Evolutionary conservation across 2,329 filamentous ascomycete species (phyloP).

Genomic region (Cladophialophora yegresii): DNA sequence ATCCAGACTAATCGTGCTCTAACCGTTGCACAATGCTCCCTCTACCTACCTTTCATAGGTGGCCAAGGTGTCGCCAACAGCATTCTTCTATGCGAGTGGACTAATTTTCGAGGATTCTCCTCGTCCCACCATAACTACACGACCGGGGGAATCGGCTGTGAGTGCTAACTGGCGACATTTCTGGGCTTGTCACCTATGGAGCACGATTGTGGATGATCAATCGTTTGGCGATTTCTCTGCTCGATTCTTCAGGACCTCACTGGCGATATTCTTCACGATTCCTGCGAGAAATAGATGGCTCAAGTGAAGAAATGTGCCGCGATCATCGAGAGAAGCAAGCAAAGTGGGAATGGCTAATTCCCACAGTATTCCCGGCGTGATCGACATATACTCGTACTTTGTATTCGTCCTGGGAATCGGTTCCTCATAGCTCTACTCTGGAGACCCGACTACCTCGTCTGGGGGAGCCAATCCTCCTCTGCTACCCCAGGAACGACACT

Average conservation of each 20-base stretch:
- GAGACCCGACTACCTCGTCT: background rate
- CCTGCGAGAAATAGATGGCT: background rate
- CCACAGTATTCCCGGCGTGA: background rate
- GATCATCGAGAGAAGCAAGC: background rate
- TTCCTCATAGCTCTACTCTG: background rate
- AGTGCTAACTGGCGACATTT: background rate
- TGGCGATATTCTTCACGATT: background rate
- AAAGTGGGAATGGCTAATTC: background rate
- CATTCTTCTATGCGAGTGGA: background rate
- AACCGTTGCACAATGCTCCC: conserved; percentile 1
- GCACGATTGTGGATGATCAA: background rate
- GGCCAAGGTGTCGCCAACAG: background rate
- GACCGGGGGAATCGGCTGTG: background rate
- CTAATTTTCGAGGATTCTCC: background rate
- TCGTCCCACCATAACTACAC: background rate
- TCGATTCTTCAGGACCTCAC: background rate
- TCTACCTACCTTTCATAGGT: conserved; percentile 2
- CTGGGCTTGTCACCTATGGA: background rate
- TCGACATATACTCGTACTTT: background rate
- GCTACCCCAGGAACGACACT: background rate
- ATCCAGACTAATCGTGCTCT: conserved; percentile 6
- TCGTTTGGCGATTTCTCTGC: background rate
- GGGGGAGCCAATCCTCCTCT: conserved; percentile 7
- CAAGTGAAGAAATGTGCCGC: background rate
- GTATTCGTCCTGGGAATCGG: background rate